Evolutionary conservation across 352 stramenopile genomes (phyloP).

Genomic region (Phytophthora tubulina): DNA sequence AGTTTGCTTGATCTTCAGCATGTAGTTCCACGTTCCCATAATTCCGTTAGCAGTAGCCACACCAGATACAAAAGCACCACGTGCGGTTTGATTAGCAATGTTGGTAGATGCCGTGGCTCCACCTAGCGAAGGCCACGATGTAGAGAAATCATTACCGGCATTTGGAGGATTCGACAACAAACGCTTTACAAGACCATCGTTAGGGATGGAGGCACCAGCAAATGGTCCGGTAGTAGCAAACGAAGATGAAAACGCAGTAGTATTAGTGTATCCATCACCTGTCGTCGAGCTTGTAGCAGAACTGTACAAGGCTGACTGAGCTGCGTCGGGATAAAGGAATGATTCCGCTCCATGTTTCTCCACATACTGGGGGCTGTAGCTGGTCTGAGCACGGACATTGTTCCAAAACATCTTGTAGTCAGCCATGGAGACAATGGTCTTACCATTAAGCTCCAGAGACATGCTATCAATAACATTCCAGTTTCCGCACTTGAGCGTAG

Average conservation of each 20-base stretch:
- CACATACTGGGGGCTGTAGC: conserved; percentile 17
- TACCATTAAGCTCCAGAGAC: conserved; percentile 5
- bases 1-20: conserved; percentile 11
- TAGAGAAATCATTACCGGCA: not conserved
- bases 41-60: not conserved
- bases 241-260: not conserved
- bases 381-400: not conserved
- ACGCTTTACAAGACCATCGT: conserved; percentile 19
- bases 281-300: not conserved
- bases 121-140: conserved; percentile 1
- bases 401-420: not conserved
- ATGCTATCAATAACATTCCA: conserved; percentile 24
- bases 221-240: not conserved
- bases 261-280: conserved; percentile 24
- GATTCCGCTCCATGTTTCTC: conserved; percentile 21
- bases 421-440: not conserved
- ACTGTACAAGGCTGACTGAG: not conserved
- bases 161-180: conserved; percentile 17
- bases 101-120: conserved; percentile 9
- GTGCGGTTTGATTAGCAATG: conserved; percentile 13
- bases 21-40: not conserved
- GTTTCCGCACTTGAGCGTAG: conserved; percentile 9
- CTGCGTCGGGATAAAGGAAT: conserved; percentile 16
- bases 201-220: not conserved
- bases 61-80: conserved; percentile 14